Evolutionary conservation across 257 asterid genomes (phyloP), one percentile per base, ranked within the genome.

Genomic region (Penstemon eatonii): DNA sequence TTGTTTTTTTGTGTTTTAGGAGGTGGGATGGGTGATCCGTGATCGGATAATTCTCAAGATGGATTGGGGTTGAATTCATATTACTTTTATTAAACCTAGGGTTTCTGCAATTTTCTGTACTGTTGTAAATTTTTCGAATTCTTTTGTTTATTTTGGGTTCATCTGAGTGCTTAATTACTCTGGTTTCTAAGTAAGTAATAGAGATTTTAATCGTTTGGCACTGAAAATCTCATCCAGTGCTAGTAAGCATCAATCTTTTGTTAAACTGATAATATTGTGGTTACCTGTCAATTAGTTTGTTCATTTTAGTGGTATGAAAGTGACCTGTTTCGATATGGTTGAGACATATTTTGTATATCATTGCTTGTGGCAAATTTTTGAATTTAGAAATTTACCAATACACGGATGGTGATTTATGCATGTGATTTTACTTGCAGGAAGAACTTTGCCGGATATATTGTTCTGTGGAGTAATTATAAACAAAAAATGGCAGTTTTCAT

Each of bases 21-120:
- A 65, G 47, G 56, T 39, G 60, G 67, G 50, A 51, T 54, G 37
- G 64, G 36, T 76, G 77, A 79, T 79, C 80, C 56, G 36, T 76
- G 77, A 79, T 79, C 80, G 78, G 86, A 33, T 47, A 49, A 52
- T 63, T 56, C 12, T 36, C 53, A 50, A 52, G 69, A 9, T 56
- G 67, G 58, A 49, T 67, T 67, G 52, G 68, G 61, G 33, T 43
- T 39, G n/a, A 55, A 70, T 73, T 73, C 67, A 25, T 25, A 54
- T 61, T 51, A 40, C 40, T 63, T 19, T 63, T 59, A 43, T 45
- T 58, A 33, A 18, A 63, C 64, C 65, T 7, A 33, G 68, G 71
- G 68, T 40, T 55, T 70, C 13, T 44, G 65, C 52, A 44, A 45
- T 51, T 65, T 5, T 72, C 8, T 60, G 52, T 39, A 45, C 7